Base-by-base conservation (phyloP, 2,329 filamentous ascomycete genomes). In the Huntiella bhutanensis region DNA sequence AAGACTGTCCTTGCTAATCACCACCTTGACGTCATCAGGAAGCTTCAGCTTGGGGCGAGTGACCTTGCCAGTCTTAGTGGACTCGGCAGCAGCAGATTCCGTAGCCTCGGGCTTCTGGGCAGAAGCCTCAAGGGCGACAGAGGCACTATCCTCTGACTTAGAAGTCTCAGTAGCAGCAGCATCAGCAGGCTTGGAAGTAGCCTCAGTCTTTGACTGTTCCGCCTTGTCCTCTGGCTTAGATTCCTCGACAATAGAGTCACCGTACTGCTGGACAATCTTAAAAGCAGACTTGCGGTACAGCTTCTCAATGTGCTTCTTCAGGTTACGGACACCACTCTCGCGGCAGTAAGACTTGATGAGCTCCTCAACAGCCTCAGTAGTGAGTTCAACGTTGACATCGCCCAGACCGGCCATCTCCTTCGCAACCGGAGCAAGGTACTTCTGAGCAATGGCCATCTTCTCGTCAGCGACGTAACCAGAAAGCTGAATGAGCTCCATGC, bases 281-380 rank as follows among this genome's bases (percentile, higher is more conserved):
- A 98, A 70, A 0, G 91, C 92, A 11, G 88, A 86, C 64, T 98
- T 98, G 49, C 91, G 79, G 64, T 95, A 98, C 3, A 98, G 85
- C 67, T 98, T 98, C 62, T 98, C 91, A 51, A 98, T 98, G 61
- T 96, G 88, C 68, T 98, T 96, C 73, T 98, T 98, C 51, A 98
- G 67, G 58, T 98, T 98, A 53, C 91, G 80, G 6, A 98, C 92
- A 55, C 91, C 91, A 38, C 86, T 94, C 64, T 98, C 91, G 38
- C 91, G 82, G 64, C 87, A 95, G 66, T 98, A 98, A 17, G 85
- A 93, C 65, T 96, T 96, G 67, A 98, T 98, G 39, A 98, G 71
- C 62, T 98, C 91, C 57, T 91, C 81, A 39, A 98, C 92, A 10
- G 88, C 92, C 49, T 82, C 80, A 54, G 86, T 78, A 51, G 77